Evolutionary conservation across 306 rosid genomes (phyloP).

Genomic region (Carpinus viminea): DNA sequence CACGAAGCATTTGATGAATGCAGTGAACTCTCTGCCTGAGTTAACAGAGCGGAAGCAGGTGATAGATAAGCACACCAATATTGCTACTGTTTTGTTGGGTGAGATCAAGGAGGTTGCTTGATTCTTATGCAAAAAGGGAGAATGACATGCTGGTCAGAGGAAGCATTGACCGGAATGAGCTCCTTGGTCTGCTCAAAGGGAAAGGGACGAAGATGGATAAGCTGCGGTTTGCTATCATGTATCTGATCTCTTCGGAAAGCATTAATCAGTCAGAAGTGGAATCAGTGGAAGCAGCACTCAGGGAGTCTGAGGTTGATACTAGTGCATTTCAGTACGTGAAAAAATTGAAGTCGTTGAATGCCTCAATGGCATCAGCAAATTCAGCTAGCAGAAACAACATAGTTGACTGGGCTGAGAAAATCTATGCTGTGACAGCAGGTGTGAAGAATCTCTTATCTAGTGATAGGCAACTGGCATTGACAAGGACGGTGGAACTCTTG

Average conservation of each 20-base stretch:
- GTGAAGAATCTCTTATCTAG: constrained; percentile 85
- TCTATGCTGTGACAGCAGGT: constrained; percentile 96
- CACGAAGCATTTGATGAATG: constrained; percentile 96
- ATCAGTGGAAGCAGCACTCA: constrained; percentile 81
- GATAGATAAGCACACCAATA: constrained; percentile 94
- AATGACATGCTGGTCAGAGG: constrained; percentile 91
- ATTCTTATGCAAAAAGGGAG: constrained; percentile 90
- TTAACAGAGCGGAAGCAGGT: constrained; percentile 91
- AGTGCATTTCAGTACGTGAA: constrained; percentile 95
- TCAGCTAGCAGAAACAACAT: constrained; percentile 91
- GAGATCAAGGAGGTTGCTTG: constrained; percentile 97
- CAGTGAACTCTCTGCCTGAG: constrained; percentile 94
- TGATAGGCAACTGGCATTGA: constrained; percentile 89
- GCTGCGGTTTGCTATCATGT: constrained; percentile 90
- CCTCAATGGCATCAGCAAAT: constrained; percentile 76
- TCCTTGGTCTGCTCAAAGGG: constrained; percentile 67
- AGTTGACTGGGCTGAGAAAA: constrained; percentile 98
- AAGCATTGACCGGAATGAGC: constrained; percentile 79
- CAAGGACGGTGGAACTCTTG: constrained; percentile 91
- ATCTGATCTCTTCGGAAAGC: constrained; percentile 78
- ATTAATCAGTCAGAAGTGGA: constrained; percentile 82
- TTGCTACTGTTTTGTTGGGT: constrained; percentile 87
- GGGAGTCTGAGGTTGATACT: constrained; percentile 78
- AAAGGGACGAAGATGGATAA: constrained; percentile 89
- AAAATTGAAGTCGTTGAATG: constrained; percentile 87